Evolutionary conservation across 345 rosid genomes (phyloP), one percentile per base, ranked within the genome.

Genomic region (Aegle marmelos): DNA sequence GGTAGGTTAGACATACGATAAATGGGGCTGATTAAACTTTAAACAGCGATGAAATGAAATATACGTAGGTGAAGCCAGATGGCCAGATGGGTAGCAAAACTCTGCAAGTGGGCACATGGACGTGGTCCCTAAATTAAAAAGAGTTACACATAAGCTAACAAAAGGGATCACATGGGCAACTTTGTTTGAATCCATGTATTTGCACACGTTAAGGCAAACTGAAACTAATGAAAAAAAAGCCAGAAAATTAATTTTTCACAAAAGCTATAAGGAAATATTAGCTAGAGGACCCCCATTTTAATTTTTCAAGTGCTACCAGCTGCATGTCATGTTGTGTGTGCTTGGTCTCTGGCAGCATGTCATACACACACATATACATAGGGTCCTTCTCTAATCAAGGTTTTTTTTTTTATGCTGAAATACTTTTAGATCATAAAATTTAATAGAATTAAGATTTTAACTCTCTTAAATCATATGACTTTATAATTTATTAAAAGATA

Each of bases 51-150:
- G 39, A 30, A n/a, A 28, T 45, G 31, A 70, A 70, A 50, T 24
- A 9, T 21, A 62, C 17, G 11, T 1, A n/a, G 10, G 1, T 34
- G 33, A 33, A 16, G 53, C 10, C 33, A 11, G 48, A 41, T 41
- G 48, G 41, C 9, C 28, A 10, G 50, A 45, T 45, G 50, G 50
- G 13, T 1, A 54, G 53, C 13, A 28, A 41, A 33, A 24, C 58
- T 56, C 50, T 69, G 85, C 82, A 75, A 80, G 54, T 72, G 75
- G 70, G 80, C 88, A 88, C 86, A 84, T 85, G 89, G 80, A 48
- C 30, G 73, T 87, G 93, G 94, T 88, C 91, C 97, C 87, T 78
- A 75, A n/a, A 78, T 54, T 66, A 68, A 79, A 78, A 31, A 39
- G 54, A 45, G 50, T 45, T 60, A 33, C 22, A 79, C 73, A 84